These are phyloP conservation scores for Aspergillus sclerotioniger DNA, from an alignment of 495 filamentous ascomycete species.

Conservation along the genomic window DNA sequence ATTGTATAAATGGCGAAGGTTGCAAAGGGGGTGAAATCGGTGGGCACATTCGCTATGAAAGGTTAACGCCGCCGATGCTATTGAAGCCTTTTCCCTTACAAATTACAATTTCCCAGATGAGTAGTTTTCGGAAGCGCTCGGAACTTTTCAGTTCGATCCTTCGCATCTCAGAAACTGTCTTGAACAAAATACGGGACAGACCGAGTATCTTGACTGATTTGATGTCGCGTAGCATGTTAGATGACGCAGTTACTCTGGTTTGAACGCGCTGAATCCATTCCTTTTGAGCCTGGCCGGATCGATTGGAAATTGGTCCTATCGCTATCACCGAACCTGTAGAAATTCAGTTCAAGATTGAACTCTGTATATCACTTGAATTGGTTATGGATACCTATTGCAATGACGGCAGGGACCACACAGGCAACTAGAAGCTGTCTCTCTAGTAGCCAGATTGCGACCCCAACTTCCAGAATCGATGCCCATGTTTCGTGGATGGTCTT, in stretches of 20 bases:
- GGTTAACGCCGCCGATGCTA: background rate
- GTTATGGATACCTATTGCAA: background rate
- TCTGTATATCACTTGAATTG: too few species aligned
- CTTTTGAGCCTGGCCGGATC: background rate
- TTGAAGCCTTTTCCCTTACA: background rate
- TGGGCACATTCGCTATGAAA: background rate
- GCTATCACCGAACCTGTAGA: background rate
- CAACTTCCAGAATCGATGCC: background rate
- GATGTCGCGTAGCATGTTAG: constrained; percentile 38
- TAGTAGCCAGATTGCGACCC: background rate
- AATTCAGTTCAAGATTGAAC: background rate
- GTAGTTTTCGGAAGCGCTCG: background rate
- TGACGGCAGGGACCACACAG: background rate
- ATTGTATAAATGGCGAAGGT: constrained; percentile 44
- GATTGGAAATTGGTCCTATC: background rate
- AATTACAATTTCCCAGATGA: background rate
- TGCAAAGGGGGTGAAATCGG: constrained; percentile 29
- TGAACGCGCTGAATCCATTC: constrained; percentile 39
- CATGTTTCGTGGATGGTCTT: background rate
- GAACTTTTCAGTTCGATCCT: background rate
- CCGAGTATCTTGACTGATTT: constrained; percentile 46
- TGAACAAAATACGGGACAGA: constrained; percentile 18
- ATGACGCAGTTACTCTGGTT: constrained; percentile 29
- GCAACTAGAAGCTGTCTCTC: background rate
- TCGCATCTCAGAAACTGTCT: background rate